These are phyloP conservation scores for Nannochloropsis oceanica DNA, from an alignment of 108 stramenopile genomes.

Conservation along the genomic window DNA sequence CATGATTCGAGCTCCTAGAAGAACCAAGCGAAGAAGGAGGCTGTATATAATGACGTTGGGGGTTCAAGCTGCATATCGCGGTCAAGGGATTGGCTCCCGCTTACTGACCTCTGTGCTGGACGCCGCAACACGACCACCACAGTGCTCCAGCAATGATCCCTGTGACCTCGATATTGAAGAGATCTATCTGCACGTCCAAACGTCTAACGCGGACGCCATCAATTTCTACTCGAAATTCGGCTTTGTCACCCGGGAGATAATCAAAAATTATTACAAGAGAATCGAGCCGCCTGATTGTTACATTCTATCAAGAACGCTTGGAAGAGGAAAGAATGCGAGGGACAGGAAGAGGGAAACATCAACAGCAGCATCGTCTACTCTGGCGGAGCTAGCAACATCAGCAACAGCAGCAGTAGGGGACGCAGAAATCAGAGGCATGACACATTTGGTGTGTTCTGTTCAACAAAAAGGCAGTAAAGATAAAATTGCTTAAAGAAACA, in stretches of 20 bases:
- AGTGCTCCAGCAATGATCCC: not conserved
- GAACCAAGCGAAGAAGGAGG: not conserved
- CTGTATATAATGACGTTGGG: conserved; percentile 94
- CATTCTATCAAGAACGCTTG: conserved; percentile 33
- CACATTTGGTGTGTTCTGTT: too few species aligned
- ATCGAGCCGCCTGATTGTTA: conserved; percentile 93
- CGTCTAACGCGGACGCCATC: conserved; percentile 76
- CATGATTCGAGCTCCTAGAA: not conserved
- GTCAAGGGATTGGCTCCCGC: conserved; percentile 68
- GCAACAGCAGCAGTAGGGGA: too few species aligned
- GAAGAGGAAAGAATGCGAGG: too few species aligned
- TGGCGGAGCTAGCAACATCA: too few species aligned
- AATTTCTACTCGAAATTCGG: conserved; percentile 75
- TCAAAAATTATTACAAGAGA: conserved; percentile 87
- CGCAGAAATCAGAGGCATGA: too few species aligned
- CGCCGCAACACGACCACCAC: conserved; percentile 1
- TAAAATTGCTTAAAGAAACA: too few species aligned
- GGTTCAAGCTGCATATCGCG: conserved; percentile 79
- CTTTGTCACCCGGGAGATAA: conserved; percentile 68
- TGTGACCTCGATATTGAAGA: conserved; percentile 40
- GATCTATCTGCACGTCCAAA: conserved; percentile 81
- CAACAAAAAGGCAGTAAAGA: too few species aligned
- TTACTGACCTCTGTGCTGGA: conserved; percentile 65
- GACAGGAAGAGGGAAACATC: too few species aligned
- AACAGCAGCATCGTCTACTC: too few species aligned